Base-by-base conservation (phyloP, 2,329 filamentous ascomycete species). In the Grosmannia huntii region DNA sequence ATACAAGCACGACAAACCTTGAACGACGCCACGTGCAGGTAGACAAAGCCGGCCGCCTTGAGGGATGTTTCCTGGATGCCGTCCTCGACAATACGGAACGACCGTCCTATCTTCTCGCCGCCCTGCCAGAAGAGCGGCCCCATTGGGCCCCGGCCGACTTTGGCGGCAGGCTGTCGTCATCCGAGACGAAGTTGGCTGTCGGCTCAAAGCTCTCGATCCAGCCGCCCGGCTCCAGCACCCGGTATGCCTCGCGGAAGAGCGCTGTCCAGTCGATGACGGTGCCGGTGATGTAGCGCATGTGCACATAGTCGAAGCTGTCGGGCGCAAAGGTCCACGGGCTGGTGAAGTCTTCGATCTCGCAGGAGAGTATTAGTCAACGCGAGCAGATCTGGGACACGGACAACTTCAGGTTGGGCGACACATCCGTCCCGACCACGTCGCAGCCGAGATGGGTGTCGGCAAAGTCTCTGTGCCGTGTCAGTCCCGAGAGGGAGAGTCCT, bases 11-110 rank as follows among this genome's bases (percentile, higher is more conserved):
- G n/a, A n/a, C n/a, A n/a, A n/a, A n/a, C n/a, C 53, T 80, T 82
- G 62, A 72, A 73, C 16, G 77, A 28, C 65, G 38, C 71, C 62
- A 80, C 75, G 53, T 78, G 70, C 12, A 85, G 74, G 57, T 84
- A 78, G 3, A 77, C 72, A 59, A 82, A 84, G 0, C 82, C 82
- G 1, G 78, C 75, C 31, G 78, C 74, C 65, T 75, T 71, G 68
- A 84, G 79, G 2, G 63, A 66, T 72, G 75, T 80, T 4, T 66
- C 70, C 60, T 79, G 77, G 38, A 82, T 66, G 50, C 77, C 73
- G 48, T 80, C 75, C 0, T 77, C 79, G 31, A 82, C 72, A 4
- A 70, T 77, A 72, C 58, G 80, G 71, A 60, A 81, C 71, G 57
- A 74, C 68, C 44, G 71, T 60, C 65, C 76, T 64, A 69, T 71